These are phyloP conservation scores for Morella rubra DNA, from an alignment of 306 rosid species.

Conservation along the genomic window DNA sequence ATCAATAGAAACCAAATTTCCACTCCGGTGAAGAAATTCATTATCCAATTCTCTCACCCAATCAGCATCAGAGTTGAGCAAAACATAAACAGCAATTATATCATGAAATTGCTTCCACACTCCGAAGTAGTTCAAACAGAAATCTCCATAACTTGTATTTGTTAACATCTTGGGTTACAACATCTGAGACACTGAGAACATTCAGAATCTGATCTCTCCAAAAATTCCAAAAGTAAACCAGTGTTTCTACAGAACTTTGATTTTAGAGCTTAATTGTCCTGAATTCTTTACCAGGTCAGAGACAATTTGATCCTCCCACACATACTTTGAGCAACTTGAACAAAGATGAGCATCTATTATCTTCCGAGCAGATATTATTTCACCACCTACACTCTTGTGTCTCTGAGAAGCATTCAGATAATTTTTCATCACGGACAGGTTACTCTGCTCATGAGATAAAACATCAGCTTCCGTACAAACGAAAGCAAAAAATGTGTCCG, in stretches of 20 bases:
- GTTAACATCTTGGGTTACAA: conserved; percentile 30
- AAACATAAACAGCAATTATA: conserved; percentile 28
- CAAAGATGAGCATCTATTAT: conserved; percentile 61
- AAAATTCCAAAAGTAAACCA: conserved; percentile 62
- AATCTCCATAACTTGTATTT: conserved; percentile 34
- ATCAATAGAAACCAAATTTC: conserved; percentile 40
- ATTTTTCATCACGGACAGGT: conserved; percentile 16
- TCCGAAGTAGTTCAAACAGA: conserved; percentile 61
- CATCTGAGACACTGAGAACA: conserved; percentile 36
- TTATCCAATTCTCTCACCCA: conserved; percentile 50
- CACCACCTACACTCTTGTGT: conserved; percentile 43
- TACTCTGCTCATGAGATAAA: conserved; percentile 32
- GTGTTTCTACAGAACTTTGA: conserved; percentile 49
- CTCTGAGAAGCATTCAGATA: conserved; percentile 42
- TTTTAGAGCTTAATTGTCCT: conserved; percentile 29
- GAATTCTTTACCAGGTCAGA: conserved; percentile 30
- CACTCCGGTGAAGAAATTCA: conserved; percentile 31
- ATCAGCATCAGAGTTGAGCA: conserved; percentile 56
- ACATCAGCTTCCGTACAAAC: conserved; percentile 52
- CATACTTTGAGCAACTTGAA: conserved; percentile 30
- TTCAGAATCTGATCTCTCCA: conserved; percentile 55
- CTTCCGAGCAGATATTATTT: conserved; percentile 52
- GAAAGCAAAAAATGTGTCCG: conserved; percentile 30
- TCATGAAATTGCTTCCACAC: conserved; percentile 33
- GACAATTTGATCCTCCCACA: conserved; percentile 39